phyloP scores from a whole-genome alignment of 2,329 filamentous ascomycete genomes.

The Colletotrichum eleusines region DNA sequence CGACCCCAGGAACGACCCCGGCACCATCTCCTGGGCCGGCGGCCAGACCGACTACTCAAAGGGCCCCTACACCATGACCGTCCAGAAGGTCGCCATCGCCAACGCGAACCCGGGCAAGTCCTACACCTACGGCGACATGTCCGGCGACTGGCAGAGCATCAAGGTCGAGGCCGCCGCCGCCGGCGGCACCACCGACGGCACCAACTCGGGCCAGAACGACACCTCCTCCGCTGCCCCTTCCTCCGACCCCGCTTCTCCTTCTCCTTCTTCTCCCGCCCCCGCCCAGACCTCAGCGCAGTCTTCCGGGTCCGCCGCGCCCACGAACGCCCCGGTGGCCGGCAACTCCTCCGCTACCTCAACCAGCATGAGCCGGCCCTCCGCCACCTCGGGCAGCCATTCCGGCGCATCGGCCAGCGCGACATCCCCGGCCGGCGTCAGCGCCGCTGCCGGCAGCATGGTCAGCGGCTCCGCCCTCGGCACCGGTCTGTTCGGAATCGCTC shows the following conservation, averaged over 20 bases:
- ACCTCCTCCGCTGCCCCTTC: conserved; percentile 26
- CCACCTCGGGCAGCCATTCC: conserved; percentile 27
- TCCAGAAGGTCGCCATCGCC: conserved; percentile 60
- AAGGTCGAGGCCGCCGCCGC: conserved; percentile 31
- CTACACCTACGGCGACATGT: conserved; percentile 46
- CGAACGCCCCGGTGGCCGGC: conserved; percentile 21
- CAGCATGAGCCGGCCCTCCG: conserved; percentile 11
- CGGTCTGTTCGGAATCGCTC: conserved; percentile 27
- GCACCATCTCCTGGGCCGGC: conserved; percentile 66
- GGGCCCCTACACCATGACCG: conserved; percentile 69
- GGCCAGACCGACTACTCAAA: conserved; percentile 54
- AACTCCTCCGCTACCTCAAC: conserved; percentile 21
- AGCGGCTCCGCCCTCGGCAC: conserved; percentile 20
- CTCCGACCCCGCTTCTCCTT: neutral
- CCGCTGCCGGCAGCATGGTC: conserved; percentile 1
- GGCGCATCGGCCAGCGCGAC: conserved; percentile 30
- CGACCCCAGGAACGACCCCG: conserved; percentile 52
- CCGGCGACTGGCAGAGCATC: conserved; percentile 46
- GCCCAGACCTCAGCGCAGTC: conserved; percentile 14
- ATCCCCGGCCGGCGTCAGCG: conserved; percentile 12
- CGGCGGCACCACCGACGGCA: conserved; percentile 15
- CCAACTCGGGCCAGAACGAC: conserved; percentile 39
- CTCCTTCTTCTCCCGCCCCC: neutral
- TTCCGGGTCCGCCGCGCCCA: conserved; percentile 17
- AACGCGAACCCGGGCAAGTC: conserved; percentile 53